Conservation (phyloP, 1,284 basidiomycete genomes). For the Apiotrichum brassicae region DNA sequence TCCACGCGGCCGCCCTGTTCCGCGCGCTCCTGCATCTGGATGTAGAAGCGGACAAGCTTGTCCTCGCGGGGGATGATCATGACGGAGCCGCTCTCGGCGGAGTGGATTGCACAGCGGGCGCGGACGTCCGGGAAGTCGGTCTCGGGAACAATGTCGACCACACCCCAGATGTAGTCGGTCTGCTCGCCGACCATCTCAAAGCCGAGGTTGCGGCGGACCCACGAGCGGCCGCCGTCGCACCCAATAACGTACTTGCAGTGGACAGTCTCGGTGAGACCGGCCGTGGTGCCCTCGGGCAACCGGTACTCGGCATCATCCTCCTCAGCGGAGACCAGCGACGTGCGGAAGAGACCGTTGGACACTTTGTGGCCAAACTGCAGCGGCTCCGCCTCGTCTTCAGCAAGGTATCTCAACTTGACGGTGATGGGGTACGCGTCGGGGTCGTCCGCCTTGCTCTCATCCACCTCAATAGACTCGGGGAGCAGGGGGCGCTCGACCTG, state of each 20-base stretch:
- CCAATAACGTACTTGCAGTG: conserved; percentile 25
- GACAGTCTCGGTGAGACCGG: conserved; percentile 15
- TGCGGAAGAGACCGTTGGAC: conserved; percentile 15
- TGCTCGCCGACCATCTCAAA: conserved; percentile 21
- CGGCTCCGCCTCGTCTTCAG: conserved; percentile 9
- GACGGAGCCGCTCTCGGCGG: conserved; percentile 8
- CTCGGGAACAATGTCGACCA: conserved; percentile 16
- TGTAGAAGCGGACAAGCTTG: conserved; percentile 16
- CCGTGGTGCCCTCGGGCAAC: conserved; percentile 8
- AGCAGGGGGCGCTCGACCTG: conserved; percentile 14
- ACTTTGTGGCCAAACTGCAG: conserved; percentile 12
- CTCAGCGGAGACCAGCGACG: conserved; percentile 5
- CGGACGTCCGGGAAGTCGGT: conserved; percentile 20
- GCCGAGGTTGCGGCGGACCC: conserved; percentile 17
- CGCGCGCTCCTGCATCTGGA: conserved; percentile 9
- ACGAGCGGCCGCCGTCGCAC: conserved; percentile 24
- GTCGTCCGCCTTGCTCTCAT: conserved; percentile 9
- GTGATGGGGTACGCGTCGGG: conserved; percentile 14
- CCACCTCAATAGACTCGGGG: conserved; percentile 11
- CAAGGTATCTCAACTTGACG: conserved; percentile 8
- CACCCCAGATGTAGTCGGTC: conserved; percentile 23
- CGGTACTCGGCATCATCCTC: conserved; percentile 13
- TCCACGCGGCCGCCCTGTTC: conserved; percentile 10
- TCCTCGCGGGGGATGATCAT: conserved; percentile 19
- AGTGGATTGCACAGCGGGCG: conserved; percentile 15